A percentile compares a stretch with the other conserved stretches of the same genome.
Conservation (phyloP, 2,329 filamentous ascomycete genomes). For the Paecilomyces fulvus region DNA sequence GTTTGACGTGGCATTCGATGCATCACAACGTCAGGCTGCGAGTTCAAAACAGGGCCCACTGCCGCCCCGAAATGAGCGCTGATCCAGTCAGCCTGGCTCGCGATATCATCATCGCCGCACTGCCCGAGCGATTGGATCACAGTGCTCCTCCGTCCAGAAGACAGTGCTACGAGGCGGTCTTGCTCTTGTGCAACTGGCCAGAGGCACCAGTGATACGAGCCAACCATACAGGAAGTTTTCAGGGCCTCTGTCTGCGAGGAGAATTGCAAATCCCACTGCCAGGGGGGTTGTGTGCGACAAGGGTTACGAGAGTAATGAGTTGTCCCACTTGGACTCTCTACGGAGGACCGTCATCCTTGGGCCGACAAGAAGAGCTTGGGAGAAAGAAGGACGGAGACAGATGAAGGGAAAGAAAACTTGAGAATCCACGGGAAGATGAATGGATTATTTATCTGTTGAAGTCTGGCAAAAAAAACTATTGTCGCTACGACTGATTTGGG, state of each 20-base stretch:
- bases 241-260: not conserved
- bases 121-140: not conserved
- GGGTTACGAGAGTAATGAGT: not conserved
- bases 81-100: not conserved
- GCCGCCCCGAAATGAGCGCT: not conserved
- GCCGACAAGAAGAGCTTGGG: not conserved
- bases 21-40: not conserved
- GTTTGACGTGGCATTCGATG: constrained; percentile 2
- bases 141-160: not conserved
- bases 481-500: not conserved
- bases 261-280: not conserved
- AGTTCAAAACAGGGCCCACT: constrained; percentile 1
- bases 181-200: not conserved
- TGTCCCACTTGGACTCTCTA: not conserved
- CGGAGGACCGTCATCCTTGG: not conserved
- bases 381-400: not conserved
- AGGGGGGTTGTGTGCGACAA: not conserved
- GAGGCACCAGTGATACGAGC: not conserved
- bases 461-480: not conserved
- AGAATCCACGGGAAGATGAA: not conserved
- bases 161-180: not conserved
- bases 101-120: not conserved
- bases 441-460: not conserved
- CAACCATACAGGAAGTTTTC: not conserved
- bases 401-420: not conserved